Conservation (phyloP, 2,329 filamentous ascomycete species). For the Fusarium succisae region DNA sequence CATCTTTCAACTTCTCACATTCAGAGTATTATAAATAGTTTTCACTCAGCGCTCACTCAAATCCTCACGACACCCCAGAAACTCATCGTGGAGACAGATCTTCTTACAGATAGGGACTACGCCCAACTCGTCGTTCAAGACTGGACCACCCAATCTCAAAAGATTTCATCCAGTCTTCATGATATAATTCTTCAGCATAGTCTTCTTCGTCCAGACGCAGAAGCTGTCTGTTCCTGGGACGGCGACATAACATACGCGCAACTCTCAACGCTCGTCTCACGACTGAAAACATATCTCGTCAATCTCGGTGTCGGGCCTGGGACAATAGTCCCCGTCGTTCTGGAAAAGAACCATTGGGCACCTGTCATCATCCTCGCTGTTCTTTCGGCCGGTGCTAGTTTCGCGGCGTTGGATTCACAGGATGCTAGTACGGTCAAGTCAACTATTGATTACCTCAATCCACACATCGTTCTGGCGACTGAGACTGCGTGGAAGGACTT, state of each 20-base stretch:
- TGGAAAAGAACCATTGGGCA: conserved; percentile 75
- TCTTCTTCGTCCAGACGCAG: conserved; percentile 49
- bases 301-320: conserved; percentile 61
- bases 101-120: conserved; percentile 65
- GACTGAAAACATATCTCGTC: conserved; percentile 57
- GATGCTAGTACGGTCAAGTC: conserved; percentile 54
- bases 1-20: conserved; percentile 56
- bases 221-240: conserved; percentile 57
- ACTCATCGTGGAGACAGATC: conserved; percentile 57
- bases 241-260: conserved; percentile 55
- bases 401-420: conserved; percentile 60
- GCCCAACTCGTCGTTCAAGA: conserved; percentile 64
- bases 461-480: conserved; percentile 56
- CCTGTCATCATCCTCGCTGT: conserved; percentile 76
- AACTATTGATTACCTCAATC: conserved; percentile 55
- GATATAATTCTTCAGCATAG: conserved; percentile 56
- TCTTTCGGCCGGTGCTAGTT: conserved; percentile 66
- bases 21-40: conserved; percentile 60
- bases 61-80: conserved; percentile 55
- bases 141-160: conserved; percentile 50
- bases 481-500: conserved; percentile 54
- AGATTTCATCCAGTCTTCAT: conserved; percentile 55
- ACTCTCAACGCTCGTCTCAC: conserved; percentile 50
- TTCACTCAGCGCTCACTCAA: conserved; percentile 60
- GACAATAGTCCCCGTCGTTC: conserved; percentile 70